Evolutionary conservation across 2,329 filamentous ascomycete species (phyloP).

Genomic region (Talaromyces sp.): DNA sequence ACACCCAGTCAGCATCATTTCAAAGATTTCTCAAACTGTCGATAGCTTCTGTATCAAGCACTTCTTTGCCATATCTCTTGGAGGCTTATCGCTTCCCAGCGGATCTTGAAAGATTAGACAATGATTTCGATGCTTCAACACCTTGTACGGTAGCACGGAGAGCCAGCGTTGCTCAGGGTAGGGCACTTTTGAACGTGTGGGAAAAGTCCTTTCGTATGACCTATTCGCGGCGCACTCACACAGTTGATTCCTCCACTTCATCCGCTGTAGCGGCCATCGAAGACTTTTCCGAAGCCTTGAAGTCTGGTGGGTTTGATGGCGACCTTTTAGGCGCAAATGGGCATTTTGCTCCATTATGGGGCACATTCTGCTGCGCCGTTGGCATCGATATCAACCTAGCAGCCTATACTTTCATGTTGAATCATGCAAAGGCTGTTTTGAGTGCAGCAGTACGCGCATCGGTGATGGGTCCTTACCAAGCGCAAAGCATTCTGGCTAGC

Average conservation of each 20-base stretch:
- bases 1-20: conserved; percentile 39
- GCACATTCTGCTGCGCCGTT: conserved; percentile 49
- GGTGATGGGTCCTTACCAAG: conserved; percentile 61
- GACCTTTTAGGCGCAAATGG: conserved; percentile 37
- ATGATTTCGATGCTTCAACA: conserved; percentile 58
- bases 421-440: conserved; percentile 58
- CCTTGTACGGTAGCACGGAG: conserved; percentile 57
- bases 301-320: conserved; percentile 17
- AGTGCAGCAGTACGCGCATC: conserved; percentile 58
- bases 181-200: conserved; percentile 56
- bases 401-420: conserved; percentile 57
- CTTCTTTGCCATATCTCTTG: conserved; percentile 55
- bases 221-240: conserved; percentile 17
- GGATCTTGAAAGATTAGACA: conserved; percentile 50
- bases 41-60: conserved; percentile 52
- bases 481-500: conserved; percentile 54
- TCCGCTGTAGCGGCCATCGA: conserved; percentile 26
- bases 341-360: conserved; percentile 58
- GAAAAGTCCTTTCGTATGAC: conserved; percentile 46
- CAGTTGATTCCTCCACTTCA: conserved; percentile 11
- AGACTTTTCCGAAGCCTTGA: conserved; percentile 34
- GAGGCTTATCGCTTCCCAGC: conserved; percentile 47
- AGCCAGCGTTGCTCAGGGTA: conserved; percentile 56
- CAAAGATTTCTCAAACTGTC: conserved; percentile 52
- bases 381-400: conserved; percentile 47